These are phyloP conservation scores for Lyophyllum decastes DNA, from an alignment of 768 basidiomycete genomes.

Conservation along the genomic window DNA sequence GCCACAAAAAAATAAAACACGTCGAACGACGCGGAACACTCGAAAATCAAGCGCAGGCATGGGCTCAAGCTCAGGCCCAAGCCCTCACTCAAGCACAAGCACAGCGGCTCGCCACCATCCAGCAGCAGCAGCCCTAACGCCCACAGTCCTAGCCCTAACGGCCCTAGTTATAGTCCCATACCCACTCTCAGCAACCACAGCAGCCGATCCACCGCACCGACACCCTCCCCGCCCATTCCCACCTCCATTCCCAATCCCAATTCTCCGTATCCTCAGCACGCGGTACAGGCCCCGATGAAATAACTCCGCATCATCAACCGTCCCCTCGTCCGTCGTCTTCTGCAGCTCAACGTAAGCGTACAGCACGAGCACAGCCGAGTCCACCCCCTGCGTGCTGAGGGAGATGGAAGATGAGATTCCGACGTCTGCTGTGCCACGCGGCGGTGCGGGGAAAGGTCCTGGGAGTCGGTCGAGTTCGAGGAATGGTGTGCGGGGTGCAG, in stretches of 20 bases:
- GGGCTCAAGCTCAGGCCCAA: conserved; percentile 19
- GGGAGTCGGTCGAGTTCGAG: conserved; percentile 23
- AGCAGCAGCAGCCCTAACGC: conserved; percentile 11
- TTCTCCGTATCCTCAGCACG: conserved; percentile 7
- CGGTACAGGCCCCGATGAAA: conserved; percentile 1
- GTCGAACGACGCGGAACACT: conserved; percentile 74
- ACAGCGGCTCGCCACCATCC: neutral
- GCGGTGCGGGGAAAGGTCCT: conserved; percentile 2
- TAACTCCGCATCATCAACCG: neutral
- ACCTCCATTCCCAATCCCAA: too few relatives aligned
- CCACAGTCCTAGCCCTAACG: conserved; percentile 17
- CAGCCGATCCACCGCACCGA: too few relatives aligned
- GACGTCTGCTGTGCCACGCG: conserved; percentile 29
- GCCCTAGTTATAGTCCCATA: too few relatives aligned
- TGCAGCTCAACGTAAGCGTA: neutral
- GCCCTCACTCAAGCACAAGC: neutral
- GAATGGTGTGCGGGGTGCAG: conserved; percentile 9
- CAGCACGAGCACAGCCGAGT: conserved; percentile 2
- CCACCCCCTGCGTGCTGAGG: conserved; percentile 23
- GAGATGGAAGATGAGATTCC: conserved; percentile 23
- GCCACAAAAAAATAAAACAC: conserved; percentile 86
- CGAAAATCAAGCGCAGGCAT: conserved; percentile 39
- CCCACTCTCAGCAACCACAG: conserved; percentile 4
- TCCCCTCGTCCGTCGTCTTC: neutral
- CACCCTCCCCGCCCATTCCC: too few relatives aligned